These are phyloP conservation scores for Esteya vermicola DNA, from an alignment of 2,329 filamentous ascomycete species.

Conservation along the genomic window DNA sequence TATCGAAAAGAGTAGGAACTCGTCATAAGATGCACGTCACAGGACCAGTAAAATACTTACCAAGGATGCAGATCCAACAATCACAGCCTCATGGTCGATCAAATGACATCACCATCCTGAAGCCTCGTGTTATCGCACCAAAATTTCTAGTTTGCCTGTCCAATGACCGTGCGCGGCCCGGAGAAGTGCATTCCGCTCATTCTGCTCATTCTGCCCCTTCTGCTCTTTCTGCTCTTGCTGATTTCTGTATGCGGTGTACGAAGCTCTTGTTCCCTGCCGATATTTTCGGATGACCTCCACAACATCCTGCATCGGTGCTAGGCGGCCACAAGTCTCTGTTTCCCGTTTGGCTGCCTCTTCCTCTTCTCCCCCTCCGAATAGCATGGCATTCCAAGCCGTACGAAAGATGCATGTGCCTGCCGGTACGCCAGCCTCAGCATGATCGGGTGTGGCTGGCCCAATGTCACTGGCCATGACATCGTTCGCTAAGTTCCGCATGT, in stretches of 20 bases:
- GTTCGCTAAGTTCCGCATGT: slow-evolving; percentile 27
- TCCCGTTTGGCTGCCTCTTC: neutral
- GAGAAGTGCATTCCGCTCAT: neutral
- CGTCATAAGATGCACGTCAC: too few species aligned
- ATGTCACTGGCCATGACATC: slow-evolving; percentile 20
- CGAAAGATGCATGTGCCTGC: slow-evolving; percentile 29
- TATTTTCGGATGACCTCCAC: slow-evolving; percentile 25
- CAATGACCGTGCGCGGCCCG: slow-evolving; percentile 20
- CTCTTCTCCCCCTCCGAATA: slow-evolving; percentile 17
- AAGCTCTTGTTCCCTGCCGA: slow-evolving; percentile 19
- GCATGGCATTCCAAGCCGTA: slow-evolving; percentile 36
- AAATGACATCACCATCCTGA: too few species aligned
- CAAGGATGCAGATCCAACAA: too few species aligned
- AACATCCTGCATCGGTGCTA: slow-evolving; percentile 25
- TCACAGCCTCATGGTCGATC: too few species aligned
- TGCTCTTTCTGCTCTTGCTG: neutral
- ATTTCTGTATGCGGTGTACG: slow-evolving; percentile 10
- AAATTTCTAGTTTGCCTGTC: slow-evolving; percentile 23
- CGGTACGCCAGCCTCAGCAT: slow-evolving; percentile 36
- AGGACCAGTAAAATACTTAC: too few species aligned
- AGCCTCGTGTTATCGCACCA: too few species aligned
- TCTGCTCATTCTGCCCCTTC: too few species aligned
- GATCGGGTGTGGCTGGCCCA: slow-evolving; percentile 32
- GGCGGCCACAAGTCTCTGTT: neutral
- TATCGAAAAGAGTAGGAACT: too few species aligned